Evolutionary conservation across 805 yeast species (phyloP).

Genomic region (Zygosaccharomyces gambellarensis): DNA sequence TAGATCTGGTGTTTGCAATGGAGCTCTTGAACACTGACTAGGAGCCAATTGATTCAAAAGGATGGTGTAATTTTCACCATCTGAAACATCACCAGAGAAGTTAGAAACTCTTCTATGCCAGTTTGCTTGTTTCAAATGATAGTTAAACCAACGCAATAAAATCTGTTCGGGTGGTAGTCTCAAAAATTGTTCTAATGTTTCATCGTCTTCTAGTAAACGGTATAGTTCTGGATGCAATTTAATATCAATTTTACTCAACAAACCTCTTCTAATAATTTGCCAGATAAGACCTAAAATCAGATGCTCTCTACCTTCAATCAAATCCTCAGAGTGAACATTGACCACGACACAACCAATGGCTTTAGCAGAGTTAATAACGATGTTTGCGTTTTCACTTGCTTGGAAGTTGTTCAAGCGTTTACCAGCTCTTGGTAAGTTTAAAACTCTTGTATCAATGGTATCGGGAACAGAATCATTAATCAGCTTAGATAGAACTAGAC

Average conservation of each 20-base stretch:
- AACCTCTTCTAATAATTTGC: slow-evolving; percentile 97
- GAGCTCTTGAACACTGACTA: slow-evolving; percentile 70
- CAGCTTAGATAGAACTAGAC: slow-evolving; percentile 84
- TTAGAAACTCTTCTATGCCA: slow-evolving; percentile 83
- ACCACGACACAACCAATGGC: slow-evolving; percentile 98
- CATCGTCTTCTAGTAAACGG: slow-evolving; percentile 91
- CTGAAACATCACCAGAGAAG: slow-evolving; percentile 82
- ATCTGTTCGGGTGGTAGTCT: slow-evolving; percentile 98
- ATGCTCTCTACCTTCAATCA: slow-evolving; percentile 91
- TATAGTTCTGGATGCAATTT: slow-evolving; percentile 94
- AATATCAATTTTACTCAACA: slow-evolving; percentile 91
- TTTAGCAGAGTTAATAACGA: slow-evolving; percentile 96
- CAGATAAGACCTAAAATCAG: slow-evolving; percentile 86
- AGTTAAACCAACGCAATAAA: slow-evolving; percentile 94
- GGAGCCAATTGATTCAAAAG: slow-evolving; percentile 86
- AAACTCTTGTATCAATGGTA: slow-evolving; percentile 95
- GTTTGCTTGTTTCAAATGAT: slow-evolving; percentile 87
- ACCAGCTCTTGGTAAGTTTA: slow-evolving; percentile 78
- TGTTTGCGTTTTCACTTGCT: slow-evolving; percentile 94
- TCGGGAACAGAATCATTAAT: slow-evolving; percentile 98
- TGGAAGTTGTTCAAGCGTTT: slow-evolving; percentile 87
- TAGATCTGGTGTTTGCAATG: slow-evolving; percentile 73
- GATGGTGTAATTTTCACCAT: slow-evolving; percentile 93
- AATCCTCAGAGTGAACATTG: slow-evolving; percentile 93
- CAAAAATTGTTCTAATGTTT: slow-evolving; percentile 92